phyloP scores from a whole-genome alignment of 2,329 filamentous ascomycete species.

The Amesomyces nigricolor region DNA sequence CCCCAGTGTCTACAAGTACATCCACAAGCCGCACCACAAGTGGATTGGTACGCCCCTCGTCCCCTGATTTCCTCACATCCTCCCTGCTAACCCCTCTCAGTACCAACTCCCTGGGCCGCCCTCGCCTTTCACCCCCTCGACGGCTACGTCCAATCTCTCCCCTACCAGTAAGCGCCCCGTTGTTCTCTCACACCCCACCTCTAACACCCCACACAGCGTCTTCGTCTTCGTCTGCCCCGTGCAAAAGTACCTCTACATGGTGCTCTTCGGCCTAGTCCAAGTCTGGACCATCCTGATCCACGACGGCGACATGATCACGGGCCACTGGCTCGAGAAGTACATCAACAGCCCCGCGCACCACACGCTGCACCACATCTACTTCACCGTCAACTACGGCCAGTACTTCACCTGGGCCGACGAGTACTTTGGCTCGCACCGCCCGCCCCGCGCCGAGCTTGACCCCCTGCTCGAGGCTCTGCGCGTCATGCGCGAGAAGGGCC shows the following conservation, averaged over 20 bases:
- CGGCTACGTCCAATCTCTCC: slow-evolving; percentile 41
- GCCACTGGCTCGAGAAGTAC: slow-evolving; percentile 42
- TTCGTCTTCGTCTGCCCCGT: slow-evolving; percentile 43
- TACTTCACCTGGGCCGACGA: slow-evolving; percentile 44
- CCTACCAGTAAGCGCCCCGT: slow-evolving; percentile 38
- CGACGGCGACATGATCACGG: slow-evolving; percentile 45
- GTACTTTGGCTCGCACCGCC: slow-evolving; percentile 40
- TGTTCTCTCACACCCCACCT: not conserved
- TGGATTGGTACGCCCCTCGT: slow-evolving; percentile 37
- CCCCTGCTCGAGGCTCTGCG: slow-evolving; percentile 40
- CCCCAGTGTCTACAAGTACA: slow-evolving; percentile 41
- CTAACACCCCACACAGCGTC: slow-evolving; percentile 29
- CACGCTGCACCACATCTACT: slow-evolving; percentile 46
- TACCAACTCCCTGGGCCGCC: slow-evolving; percentile 43
- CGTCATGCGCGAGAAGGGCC: slow-evolving; percentile 41
- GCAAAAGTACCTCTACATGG: slow-evolving; percentile 41
- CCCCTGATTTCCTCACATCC: not conserved
- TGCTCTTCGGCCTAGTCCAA: slow-evolving; percentile 41
- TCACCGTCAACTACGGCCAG: slow-evolving; percentile 46
- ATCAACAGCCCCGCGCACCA: slow-evolving; percentile 46
- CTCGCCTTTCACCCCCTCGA: slow-evolving; percentile 45
- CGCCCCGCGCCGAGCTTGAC: slow-evolving; percentile 40
- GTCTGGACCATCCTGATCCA: slow-evolving; percentile 47
- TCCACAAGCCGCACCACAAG: slow-evolving; percentile 46
- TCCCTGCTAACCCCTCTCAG: slow-evolving; percentile 24